Percentiles rank a stretch among this genome's conserved stretches.
Conservation (phyloP, 2,329 filamentous ascomycete species). For the Talaromyces piceae region DNA sequence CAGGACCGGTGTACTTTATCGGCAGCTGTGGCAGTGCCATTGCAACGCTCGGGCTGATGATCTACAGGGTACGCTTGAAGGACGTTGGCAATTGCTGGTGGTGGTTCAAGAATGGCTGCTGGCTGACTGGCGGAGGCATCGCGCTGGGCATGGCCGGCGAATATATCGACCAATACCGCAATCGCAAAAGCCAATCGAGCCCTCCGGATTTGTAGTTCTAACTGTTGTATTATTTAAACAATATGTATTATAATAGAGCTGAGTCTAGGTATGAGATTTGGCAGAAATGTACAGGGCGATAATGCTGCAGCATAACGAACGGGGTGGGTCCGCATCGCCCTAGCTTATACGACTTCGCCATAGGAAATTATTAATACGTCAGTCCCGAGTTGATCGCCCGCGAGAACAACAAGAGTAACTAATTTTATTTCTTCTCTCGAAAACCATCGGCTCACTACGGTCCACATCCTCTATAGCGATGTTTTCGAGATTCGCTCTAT, state of each 20-base stretch:
- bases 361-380: neutral
- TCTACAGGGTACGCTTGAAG: constrained; percentile 51
- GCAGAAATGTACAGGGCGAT: too few relatives aligned
- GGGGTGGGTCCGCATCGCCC: neutral
- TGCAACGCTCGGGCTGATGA: constrained; percentile 50
- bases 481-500: constrained; percentile 7
- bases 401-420: neutral
- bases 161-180: constrained; percentile 36
- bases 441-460: neutral
- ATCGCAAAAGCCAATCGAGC: constrained; percentile 18
- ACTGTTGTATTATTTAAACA: neutral
- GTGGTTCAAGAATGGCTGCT: constrained; percentile 58
- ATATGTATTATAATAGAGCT: too few relatives aligned
- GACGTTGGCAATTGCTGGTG: constrained; percentile 54
- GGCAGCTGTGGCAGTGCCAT: constrained; percentile 53
- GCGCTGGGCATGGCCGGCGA: constrained; percentile 49
- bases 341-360: neutral
- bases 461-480: neutral
- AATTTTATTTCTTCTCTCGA: too few relatives aligned
- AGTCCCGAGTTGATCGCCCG: neutral
- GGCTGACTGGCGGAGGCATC: constrained; percentile 55
- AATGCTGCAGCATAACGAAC: neutral
- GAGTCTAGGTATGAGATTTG: too few relatives aligned
- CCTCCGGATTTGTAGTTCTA: neutral
- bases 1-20: constrained; percentile 52